Conservation (phyloP, 192 early-diverging fungal species). For the Helicostylum pulchrum region DNA sequence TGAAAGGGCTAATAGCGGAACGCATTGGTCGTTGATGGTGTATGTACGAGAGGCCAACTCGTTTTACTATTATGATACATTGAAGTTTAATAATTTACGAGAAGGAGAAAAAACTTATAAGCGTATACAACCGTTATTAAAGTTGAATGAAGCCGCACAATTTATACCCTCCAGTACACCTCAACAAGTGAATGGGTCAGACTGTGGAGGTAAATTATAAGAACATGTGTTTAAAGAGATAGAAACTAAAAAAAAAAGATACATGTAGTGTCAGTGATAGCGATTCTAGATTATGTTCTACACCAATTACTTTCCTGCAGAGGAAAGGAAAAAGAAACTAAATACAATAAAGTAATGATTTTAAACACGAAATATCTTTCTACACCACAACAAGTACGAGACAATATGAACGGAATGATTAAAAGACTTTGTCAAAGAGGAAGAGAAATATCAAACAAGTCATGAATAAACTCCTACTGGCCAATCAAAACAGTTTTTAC, state of each 20-base stretch:
- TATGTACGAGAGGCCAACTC: slow-evolving; percentile 12
- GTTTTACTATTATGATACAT: slow-evolving; percentile 30
- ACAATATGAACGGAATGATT: slow-evolving; percentile 6
- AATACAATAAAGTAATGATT: neutral
- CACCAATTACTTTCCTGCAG: slow-evolving; percentile 4
- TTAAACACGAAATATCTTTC: neutral
- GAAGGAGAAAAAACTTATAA: neutral
- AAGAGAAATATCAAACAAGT: neutral
- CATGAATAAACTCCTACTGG: neutral
- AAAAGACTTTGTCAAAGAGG: slow-evolving; percentile 25
- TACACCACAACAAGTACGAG: slow-evolving; percentile 4
- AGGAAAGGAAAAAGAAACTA: neutral
- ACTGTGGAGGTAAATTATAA: slow-evolving; percentile 29
- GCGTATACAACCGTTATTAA: slow-evolving; percentile 5
- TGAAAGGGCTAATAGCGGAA: slow-evolving; percentile 15
- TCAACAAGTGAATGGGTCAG: slow-evolving; percentile 24
- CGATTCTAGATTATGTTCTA: slow-evolving; percentile 8
- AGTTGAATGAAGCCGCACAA: neutral
- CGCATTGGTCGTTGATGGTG: slow-evolving; percentile 29
- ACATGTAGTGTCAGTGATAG: slow-evolving; percentile 11
- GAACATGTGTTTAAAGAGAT: too few species aligned
- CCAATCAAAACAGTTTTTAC: neutral
- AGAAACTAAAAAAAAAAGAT: neutral
- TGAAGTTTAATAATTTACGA: slow-evolving; percentile 8
- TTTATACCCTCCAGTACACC: slow-evolving; percentile 14